Evolutionary conservation across 2,329 filamentous ascomycete species (phyloP), one percentile per base, ranked within the genome.

Genomic region (Pseudocercospora musae): DNA sequence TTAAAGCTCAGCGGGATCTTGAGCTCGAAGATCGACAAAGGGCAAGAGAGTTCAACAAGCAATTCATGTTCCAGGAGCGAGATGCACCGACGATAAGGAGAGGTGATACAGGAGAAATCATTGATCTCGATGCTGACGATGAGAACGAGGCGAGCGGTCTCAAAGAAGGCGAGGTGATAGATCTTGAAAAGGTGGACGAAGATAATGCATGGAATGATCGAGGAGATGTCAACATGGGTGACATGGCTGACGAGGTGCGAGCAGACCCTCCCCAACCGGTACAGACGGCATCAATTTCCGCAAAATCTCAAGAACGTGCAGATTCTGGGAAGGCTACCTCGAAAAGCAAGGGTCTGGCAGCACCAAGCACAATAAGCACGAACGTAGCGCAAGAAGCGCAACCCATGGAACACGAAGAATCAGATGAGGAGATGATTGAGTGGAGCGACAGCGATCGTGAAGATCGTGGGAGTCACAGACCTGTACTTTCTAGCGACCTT

Each of bases 51-150:
- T 76, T 83, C 77, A 66, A 84, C 78, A 69, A 80, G 75, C 53
- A 85, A 20, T 85, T 89, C 60, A 86, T 89, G 60, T 87, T 88
- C 20, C 84, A 88, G 61, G 60, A 68, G 31, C 56, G 60, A 4
- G 64, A 64, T 15, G 85, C 89, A 68, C 77, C 82, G 25, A 81
- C 84, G 60, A 82, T 86, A 0, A 77, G 82, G 49, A 85, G 87
- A 68, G 84, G 87, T 54, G 79, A 85, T 46, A 78, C 79, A 1
- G 69, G 67, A 11, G 79, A 80, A 54, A 69, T 82, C 11, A 82
- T 82, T 59, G 80, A 82, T 69, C 65, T 82, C 1, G 80, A 82
- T 11, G 77, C 71, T 15, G 71, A 76, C 1, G 71, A 75, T 7
- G 65, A 68, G 15, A 74, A 79, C 13, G 78, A 82, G 49, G 76